phyloP scores from a whole-genome alignment of 2,329 filamentous ascomycete genomes.

The Samsoniella hepiali region DNA sequence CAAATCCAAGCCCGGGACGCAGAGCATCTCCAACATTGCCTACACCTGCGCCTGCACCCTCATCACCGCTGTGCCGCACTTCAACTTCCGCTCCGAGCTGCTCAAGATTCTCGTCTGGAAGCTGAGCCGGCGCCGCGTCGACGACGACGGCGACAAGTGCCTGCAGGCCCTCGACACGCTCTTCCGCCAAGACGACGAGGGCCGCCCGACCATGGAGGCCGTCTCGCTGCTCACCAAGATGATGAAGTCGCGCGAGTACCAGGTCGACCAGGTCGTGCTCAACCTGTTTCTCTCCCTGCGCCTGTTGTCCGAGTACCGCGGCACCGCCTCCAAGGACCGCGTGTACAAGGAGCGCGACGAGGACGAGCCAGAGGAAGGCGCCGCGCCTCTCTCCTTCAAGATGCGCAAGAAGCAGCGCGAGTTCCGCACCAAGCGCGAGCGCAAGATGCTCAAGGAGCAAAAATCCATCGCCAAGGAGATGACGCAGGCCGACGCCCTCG shows the following conservation, averaged over 20 bases:
- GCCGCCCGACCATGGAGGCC: slow-evolving; percentile 80
- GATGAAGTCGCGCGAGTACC: slow-evolving; percentile 85
- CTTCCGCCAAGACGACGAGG: slow-evolving; percentile 86
- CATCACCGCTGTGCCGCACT: slow-evolving; percentile 81
- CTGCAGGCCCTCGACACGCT: slow-evolving; percentile 74
- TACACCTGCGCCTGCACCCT: slow-evolving; percentile 83
- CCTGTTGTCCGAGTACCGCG: slow-evolving; percentile 80
- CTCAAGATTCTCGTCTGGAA: slow-evolving; percentile 84
- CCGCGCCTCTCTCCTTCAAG: slow-evolving; percentile 40
- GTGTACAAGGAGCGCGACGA: slow-evolving; percentile 53
- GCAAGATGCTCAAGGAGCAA: slow-evolving; percentile 80
- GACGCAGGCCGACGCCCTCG: slow-evolving; percentile 83
- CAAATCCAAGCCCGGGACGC: slow-evolving; percentile 37
- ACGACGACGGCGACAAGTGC: slow-evolving; percentile 75
- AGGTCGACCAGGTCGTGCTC: slow-evolving; percentile 78
- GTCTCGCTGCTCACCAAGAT: slow-evolving; percentile 85
- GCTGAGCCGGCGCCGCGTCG: slow-evolving; percentile 68
- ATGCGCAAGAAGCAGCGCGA: slow-evolving; percentile 72
- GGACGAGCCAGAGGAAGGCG: slow-evolving; percentile 21
- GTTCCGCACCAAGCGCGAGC: slow-evolving; percentile 83
- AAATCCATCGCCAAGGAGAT: slow-evolving; percentile 91
- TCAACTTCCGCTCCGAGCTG: slow-evolving; percentile 90
- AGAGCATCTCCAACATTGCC: slow-evolving; percentile 67
- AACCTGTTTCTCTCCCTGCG: slow-evolving; percentile 90
- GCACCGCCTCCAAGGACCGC: slow-evolving; percentile 74